phyloP scores from a whole-genome alignment of 495 filamentous ascomycete species.

The Parathielavia hyrcaniae region DNA sequence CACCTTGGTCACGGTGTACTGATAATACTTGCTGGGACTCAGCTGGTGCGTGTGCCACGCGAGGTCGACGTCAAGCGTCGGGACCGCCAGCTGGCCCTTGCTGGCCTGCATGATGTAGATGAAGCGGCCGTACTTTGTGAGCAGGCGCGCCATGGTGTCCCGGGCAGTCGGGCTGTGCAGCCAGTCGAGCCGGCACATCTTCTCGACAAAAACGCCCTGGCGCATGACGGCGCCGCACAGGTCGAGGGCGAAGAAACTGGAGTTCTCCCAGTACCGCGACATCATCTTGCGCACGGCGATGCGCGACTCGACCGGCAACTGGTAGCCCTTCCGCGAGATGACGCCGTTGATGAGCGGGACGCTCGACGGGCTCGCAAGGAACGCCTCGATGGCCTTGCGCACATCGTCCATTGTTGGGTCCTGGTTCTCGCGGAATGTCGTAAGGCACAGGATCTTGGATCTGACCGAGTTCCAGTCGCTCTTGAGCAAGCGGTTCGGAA shows the following conservation, averaged over 20 bases:
- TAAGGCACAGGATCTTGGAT: constrained; percentile 32
- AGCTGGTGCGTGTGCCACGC: constrained; percentile 74
- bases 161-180: constrained; percentile 58
- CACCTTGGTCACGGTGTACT: constrained; percentile 40
- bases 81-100: constrained; percentile 54
- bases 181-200: constrained; percentile 78
- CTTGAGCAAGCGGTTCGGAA: constrained; percentile 56
- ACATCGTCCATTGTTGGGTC: constrained; percentile 40
- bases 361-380: constrained; percentile 25
- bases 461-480: constrained; percentile 31
- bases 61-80: constrained; percentile 82
- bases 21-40: constrained; percentile 56
- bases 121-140: constrained; percentile 66
- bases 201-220: constrained; percentile 72
- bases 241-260: constrained; percentile 62
- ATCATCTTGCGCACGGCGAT: constrained; percentile 66
- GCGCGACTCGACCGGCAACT: constrained; percentile 29
- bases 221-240: constrained; percentile 73
- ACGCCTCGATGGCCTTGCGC: constrained; percentile 39
- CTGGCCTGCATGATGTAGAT: constrained; percentile 56
- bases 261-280: constrained; percentile 74
- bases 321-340: constrained; percentile 9
- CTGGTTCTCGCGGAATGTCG: constrained; percentile 21
- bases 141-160: constrained; percentile 60
- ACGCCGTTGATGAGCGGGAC: constrained; percentile 32